Evolutionary conservation across 495 filamentous ascomycete genomes (phyloP).

Genomic region (Parathielavia appendiculata): DNA sequence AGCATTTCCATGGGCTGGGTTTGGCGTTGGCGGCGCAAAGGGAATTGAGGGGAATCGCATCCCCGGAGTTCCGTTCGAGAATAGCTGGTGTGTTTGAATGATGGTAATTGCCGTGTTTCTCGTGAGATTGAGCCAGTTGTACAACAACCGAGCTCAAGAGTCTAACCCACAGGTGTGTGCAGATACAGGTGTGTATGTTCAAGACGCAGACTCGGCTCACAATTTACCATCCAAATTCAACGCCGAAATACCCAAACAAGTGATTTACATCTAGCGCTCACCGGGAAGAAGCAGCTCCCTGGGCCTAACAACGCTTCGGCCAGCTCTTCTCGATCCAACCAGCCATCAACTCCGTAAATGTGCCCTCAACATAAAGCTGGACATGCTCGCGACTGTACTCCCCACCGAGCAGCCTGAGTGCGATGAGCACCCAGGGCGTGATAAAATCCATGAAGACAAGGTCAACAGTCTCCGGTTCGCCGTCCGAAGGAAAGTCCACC

Average conservation of each 20-base stretch:
- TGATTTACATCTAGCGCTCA: neutral
- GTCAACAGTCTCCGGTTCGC: constrained; percentile 66
- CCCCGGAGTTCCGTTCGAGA: neutral
- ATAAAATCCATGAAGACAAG: constrained; percentile 90
- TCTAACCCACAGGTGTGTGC: neutral
- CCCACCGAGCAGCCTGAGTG: constrained; percentile 61
- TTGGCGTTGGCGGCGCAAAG: constrained; percentile 20
- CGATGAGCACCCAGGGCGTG: constrained; percentile 68
- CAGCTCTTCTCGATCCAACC: constrained; percentile 79
- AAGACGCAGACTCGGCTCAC: neutral
- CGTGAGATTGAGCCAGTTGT: neutral
- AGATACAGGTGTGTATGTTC: neutral
- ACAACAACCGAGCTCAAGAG: neutral
- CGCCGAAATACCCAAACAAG: neutral
- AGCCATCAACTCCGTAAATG: constrained; percentile 68
- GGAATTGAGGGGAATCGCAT: neutral
- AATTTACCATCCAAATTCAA: neutral
- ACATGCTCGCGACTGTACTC: constrained; percentile 57
- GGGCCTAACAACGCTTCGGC: constrained; percentile 45
- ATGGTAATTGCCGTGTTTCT: neutral
- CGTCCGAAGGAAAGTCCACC: constrained; percentile 47
- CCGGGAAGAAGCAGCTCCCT: neutral
- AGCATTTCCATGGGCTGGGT: constrained; percentile 26
- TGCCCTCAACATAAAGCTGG: constrained; percentile 59
- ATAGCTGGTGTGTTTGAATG: neutral